phyloP scores from a whole-genome alignment of 2,329 filamentous ascomycete species.

The Coniochaeta sp. region DNA sequence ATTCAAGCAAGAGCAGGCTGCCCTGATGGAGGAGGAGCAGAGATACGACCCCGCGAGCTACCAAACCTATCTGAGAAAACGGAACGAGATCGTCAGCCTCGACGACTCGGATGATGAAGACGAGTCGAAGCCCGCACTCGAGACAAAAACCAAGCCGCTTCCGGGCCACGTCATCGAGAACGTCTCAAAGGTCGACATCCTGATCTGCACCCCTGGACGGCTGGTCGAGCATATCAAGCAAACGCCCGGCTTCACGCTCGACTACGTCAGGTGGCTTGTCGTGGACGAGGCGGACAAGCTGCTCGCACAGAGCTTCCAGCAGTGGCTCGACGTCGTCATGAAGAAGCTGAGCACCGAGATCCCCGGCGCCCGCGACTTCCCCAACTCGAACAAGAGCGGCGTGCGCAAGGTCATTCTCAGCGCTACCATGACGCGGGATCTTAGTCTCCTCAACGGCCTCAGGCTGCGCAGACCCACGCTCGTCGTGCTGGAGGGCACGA shows the following conservation, averaged over 20 bases:
- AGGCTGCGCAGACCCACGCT: slow-evolving; percentile 62
- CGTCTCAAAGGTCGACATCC: slow-evolving; percentile 71
- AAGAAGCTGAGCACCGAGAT: slow-evolving; percentile 45
- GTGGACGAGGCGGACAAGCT: slow-evolving; percentile 93
- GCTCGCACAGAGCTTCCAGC: slow-evolving; percentile 85
- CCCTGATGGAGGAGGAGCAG: slow-evolving; percentile 36
- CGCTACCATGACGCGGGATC: slow-evolving; percentile 84
- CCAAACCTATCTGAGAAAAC: slow-evolving; percentile 22
- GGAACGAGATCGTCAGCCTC: slow-evolving; percentile 34
- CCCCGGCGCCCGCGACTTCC: slow-evolving; percentile 43
- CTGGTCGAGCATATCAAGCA: slow-evolving; percentile 84
- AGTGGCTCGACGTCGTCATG: slow-evolving; percentile 74
- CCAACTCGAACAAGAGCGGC: slow-evolving; percentile 41
- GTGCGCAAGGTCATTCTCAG: slow-evolving; percentile 81
- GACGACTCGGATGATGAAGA: slow-evolving; percentile 36
- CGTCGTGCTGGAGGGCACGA: neutral
- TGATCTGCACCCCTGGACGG: slow-evolving; percentile 87
- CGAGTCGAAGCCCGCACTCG: slow-evolving; percentile 25
- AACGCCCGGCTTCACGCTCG: slow-evolving; percentile 74
- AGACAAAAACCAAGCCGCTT: slow-evolving; percentile 28
- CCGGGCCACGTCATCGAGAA: slow-evolving; percentile 58
- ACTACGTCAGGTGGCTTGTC: slow-evolving; percentile 77
- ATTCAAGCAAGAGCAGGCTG: slow-evolving; percentile 56
- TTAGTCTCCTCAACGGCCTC: slow-evolving; percentile 70
- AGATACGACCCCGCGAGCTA: slow-evolving; percentile 60